A percentile compares a stretch with the other conserved stretches of the same genome.
Evolutionary conservation across 2,329 filamentous ascomycete genomes (phyloP).

Genomic region (Cladosporium sp.): DNA sequence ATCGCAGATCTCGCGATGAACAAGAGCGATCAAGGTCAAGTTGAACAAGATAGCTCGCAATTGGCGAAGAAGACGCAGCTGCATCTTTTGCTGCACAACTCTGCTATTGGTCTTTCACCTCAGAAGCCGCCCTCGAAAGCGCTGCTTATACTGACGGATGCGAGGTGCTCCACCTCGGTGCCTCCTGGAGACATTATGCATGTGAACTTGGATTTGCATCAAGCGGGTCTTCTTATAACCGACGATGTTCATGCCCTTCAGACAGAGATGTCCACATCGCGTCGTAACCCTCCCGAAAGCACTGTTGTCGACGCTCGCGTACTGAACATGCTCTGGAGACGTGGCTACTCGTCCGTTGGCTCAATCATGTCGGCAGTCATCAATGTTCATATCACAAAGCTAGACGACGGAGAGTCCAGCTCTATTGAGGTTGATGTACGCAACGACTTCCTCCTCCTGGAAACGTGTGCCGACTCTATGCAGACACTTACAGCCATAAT

Average conservation of each 20-base stretch:
- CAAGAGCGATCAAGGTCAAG: neutral
- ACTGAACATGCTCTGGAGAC: conserved; percentile 48
- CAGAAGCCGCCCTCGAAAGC: conserved; percentile 70
- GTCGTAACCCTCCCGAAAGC: conserved; percentile 13
- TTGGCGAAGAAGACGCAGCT: conserved; percentile 50
- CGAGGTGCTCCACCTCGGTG: conserved; percentile 64
- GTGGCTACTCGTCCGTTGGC: conserved; percentile 81
- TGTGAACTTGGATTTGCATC: conserved; percentile 65
- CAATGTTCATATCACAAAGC: conserved; percentile 56
- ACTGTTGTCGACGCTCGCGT: conserved; percentile 22
- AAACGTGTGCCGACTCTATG: conserved; percentile 95
- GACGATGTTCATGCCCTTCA: conserved; percentile 60
- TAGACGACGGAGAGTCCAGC: conserved; percentile 56
- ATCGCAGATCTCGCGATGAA: conserved; percentile 52
- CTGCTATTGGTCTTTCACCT: conserved; percentile 79
- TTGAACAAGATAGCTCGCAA: neutral
- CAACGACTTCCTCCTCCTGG: conserved; percentile 82
- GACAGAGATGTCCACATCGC: conserved; percentile 13
- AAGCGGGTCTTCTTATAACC: conserved; percentile 77
- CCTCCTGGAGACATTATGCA: conserved; percentile 62
- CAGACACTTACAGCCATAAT: conserved; percentile 80
- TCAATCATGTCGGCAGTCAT: conserved; percentile 79
- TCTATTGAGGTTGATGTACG: conserved; percentile 74
- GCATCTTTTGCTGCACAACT: conserved; percentile 75
- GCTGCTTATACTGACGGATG: conserved; percentile 72